A percentile compares a stretch with the other conserved stretches of the same genome.
Conservation (phyloP, 2,329 filamentous ascomycete genomes). For the Seiridium cupressi region DNA sequence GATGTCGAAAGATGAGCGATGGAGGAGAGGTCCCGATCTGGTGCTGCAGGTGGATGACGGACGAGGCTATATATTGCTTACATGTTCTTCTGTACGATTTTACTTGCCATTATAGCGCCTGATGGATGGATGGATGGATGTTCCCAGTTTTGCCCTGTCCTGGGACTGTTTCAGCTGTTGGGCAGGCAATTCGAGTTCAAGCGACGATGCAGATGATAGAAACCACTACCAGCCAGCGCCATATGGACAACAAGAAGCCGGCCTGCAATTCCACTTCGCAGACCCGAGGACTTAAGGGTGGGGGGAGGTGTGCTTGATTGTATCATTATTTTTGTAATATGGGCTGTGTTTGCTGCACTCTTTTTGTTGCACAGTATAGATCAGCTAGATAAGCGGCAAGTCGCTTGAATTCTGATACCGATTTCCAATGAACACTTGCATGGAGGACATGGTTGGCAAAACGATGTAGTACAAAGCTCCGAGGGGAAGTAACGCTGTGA, state of each 20-base stretch:
- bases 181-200: too few relatives aligned
- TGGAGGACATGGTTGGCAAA: too few relatives aligned
- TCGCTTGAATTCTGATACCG: background rate
- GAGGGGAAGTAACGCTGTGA: too few relatives aligned
- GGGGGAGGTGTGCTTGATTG: background rate
- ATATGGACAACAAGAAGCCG: too few relatives aligned
- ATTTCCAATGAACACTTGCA: too few relatives aligned
- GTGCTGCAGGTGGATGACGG: background rate
- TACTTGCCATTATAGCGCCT: background rate
- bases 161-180: too few relatives aligned
- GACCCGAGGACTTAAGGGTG: too few relatives aligned
- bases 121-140: background rate
- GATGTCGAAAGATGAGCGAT: background rate
- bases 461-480: too few relatives aligned
- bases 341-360: background rate
- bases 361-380: background rate
- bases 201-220: too few relatives aligned
- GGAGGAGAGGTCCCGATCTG: background rate
- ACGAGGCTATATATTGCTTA: background rate
- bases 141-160: too few relatives aligned
- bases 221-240: too few relatives aligned
- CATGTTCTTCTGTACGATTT: background rate
- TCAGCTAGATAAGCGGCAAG: background rate
- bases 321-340: slow-evolving; percentile 5
- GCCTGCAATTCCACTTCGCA: too few relatives aligned